Conservation (phyloP, 148 eudicot genomes). For the Diospyros lotus region DNA sequence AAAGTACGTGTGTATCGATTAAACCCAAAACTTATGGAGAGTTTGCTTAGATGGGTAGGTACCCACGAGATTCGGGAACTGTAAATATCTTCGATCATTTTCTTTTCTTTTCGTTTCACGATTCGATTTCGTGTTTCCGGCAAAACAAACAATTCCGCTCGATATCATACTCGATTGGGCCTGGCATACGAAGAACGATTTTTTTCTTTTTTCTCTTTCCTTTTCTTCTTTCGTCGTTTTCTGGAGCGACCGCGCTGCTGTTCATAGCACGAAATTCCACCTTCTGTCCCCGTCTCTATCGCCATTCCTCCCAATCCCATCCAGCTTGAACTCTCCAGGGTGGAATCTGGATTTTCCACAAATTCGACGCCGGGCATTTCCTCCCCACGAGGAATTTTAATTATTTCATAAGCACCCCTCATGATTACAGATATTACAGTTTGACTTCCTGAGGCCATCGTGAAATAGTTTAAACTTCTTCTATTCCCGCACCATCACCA, state of each 20-base stretch:
- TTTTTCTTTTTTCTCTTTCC: background rate
- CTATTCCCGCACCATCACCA: background rate
- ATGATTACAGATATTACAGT: slow-evolving; percentile 5
- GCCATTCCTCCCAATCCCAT: background rate
- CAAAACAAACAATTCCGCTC: background rate
- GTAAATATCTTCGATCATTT: background rate
- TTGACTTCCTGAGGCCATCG: background rate
- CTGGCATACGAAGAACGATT: slow-evolving; percentile 1
- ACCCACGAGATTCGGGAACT: slow-evolving; percentile 18
- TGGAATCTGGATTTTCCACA: background rate
- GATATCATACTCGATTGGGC: background rate
- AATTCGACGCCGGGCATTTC: too few species aligned
- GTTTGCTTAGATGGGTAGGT: slow-evolving; percentile 15
- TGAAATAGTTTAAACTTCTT: background rate
- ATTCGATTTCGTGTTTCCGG: background rate
- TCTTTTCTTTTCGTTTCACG: background rate
- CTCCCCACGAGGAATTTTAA: background rate
- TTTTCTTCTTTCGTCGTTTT: slow-evolving; percentile 2
- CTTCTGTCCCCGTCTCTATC: background rate
- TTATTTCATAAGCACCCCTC: slow-evolving; percentile 2
- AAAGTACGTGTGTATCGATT: background rate
- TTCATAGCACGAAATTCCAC: slow-evolving; percentile 9
- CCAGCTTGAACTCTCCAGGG: background rate
- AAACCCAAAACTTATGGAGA: slow-evolving; percentile 14
- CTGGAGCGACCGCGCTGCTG: slow-evolving; percentile 16